These are phyloP conservation scores for Tuber borchii DNA, from an alignment of 495 filamentous ascomycete species.

Conservation along the genomic window DNA sequence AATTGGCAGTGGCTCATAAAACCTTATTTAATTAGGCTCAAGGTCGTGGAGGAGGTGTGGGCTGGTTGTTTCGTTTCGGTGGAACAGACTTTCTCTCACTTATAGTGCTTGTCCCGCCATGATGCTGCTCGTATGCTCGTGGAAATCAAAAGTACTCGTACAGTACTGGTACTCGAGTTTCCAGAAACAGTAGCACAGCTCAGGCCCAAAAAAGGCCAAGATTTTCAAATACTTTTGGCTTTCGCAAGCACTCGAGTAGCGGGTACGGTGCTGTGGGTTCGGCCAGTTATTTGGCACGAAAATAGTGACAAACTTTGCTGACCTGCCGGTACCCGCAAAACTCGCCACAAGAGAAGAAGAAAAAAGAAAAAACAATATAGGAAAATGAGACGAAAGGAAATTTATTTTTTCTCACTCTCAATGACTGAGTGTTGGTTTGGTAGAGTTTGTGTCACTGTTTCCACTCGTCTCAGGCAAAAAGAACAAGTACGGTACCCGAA, in stretches of 20 bases:
- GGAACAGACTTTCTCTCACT: background rate
- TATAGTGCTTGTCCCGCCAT: background rate
- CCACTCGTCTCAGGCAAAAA: background rate
- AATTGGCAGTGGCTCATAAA: background rate
- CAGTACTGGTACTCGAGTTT: no score
- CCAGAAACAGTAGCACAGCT: background rate
- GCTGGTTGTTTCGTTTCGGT: background rate
- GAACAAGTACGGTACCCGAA: background rate
- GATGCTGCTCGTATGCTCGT: background rate
- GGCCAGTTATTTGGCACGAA: background rate
- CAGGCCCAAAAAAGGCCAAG: background rate
- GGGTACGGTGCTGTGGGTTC: background rate
- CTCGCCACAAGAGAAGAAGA: background rate
- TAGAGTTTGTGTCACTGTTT: background rate
- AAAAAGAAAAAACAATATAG: background rate
- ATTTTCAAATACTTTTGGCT: background rate
- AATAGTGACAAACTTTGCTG: slow-evolving; percentile 6
- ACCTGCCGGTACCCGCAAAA: background rate
- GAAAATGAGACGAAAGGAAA: background rate
- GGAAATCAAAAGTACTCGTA: background rate
- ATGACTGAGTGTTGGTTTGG: background rate
- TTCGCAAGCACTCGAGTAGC: no score
- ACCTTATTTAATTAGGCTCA: background rate
- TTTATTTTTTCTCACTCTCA: background rate
- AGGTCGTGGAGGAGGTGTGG: background rate